These are phyloP conservation scores for Kingdonia uniflora DNA, from an alignment of 164 flowering plant species.

Conservation along the genomic window DNA sequence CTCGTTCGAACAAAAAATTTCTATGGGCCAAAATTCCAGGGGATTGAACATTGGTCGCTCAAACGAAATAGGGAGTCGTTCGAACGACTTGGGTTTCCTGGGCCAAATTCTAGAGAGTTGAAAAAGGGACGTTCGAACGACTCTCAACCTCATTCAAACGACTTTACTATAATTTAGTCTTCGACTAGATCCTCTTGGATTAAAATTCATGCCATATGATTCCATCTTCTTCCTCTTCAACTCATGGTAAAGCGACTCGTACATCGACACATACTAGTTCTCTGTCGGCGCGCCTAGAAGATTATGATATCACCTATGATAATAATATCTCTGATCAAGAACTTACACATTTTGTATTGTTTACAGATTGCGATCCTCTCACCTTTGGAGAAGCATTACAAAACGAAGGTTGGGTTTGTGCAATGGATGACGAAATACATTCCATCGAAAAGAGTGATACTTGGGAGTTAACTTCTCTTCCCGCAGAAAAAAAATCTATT, in stretches of 20 bases:
- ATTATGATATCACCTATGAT: not conserved
- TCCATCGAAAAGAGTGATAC: slow-evolving; percentile 1
- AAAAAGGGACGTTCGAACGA: too few relatives aligned
- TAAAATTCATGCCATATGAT: too few relatives aligned
- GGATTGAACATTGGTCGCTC: too few relatives aligned
- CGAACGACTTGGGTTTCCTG: too few relatives aligned
- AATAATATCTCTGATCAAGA: not conserved
- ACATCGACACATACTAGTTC: not conserved
- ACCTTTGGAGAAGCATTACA: not conserved
- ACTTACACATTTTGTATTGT: not conserved
- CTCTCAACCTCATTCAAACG: too few relatives aligned
- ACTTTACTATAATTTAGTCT: too few relatives aligned
- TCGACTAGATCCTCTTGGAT: too few relatives aligned
- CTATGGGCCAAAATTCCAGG: too few relatives aligned
- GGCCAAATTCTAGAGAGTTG: too few relatives aligned
- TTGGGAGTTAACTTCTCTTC: not conserved
- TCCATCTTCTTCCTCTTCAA: not conserved
- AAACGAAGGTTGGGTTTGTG: not conserved
- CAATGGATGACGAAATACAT: not conserved
- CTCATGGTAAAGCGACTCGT: not conserved
- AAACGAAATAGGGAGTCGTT: too few relatives aligned
- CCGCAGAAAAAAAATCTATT: not conserved
- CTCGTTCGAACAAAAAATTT: too few relatives aligned
- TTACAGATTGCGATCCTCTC: not conserved
- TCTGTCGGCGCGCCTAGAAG: not conserved